Evolutionary conservation across 176 grass and related monocot species (phyloP).

Genomic region (Hordeum vulgare): MorexV3_pseudomolecules_assembly NC_058519.1:596713069-596713568

Average conservation of each 20-base stretch:
- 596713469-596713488: conserved; percentile 9
- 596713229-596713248: background rate
- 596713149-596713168: background rate
- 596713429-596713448: conserved; percentile 1
- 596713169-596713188: background rate
- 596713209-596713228: background rate
- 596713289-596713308: background rate
- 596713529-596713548: background rate
- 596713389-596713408: conserved; percentile 18
- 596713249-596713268: background rate
- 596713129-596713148: background rate
- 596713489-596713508: background rate
- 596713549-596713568: background rate
- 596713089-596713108: too few relatives aligned
- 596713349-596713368: conserved; percentile 16
- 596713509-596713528: background rate
- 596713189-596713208: too few relatives aligned
- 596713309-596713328: conserved; percentile 21
- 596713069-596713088: too few relatives aligned
- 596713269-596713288: too few relatives aligned
- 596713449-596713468: background rate
- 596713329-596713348: conserved; percentile 29
- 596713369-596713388: conserved; percentile 13
- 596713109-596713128: background rate
- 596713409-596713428: background rate